Conservation (phyloP, 2,329 filamentous ascomycete species). For the Aspergillus awamori region DNA sequence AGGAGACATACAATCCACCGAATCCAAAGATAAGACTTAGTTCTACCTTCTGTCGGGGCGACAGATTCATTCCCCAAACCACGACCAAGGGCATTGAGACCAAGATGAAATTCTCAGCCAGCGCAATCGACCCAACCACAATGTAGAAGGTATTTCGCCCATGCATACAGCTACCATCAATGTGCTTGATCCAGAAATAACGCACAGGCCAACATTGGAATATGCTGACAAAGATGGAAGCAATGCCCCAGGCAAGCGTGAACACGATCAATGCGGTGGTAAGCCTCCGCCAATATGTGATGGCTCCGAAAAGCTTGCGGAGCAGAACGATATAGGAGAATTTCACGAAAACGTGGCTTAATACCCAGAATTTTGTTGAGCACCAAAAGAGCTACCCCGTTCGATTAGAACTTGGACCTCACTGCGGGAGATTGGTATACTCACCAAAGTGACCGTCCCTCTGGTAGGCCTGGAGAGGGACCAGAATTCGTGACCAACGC, state of each 20-base stretch:
- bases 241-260: slow-evolving; percentile 12
- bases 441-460: slow-evolving; percentile 4
- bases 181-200: slow-evolving; percentile 4
- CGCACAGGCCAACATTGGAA: slow-evolving; percentile 12
- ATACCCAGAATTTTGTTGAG: slow-evolving; percentile 11
- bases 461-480: not conserved
- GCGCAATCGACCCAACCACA: not conserved
- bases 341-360: slow-evolving; percentile 10
- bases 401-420: not conserved
- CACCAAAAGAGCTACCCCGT: slow-evolving; percentile 8
- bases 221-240: slow-evolving; percentile 2
- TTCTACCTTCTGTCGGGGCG: not conserved
- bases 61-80: slow-evolving; percentile 11
- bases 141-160: slow-evolving; percentile 5
- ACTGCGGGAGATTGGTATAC: not conserved
- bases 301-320: not conserved
- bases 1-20: slow-evolving; percentile 8
- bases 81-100: slow-evolving; percentile 8
- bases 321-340: slow-evolving; percentile 13
- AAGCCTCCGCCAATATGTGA: not conserved
- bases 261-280: slow-evolving; percentile 6
- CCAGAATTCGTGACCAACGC: slow-evolving; percentile 7
- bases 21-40: slow-evolving; percentile 8
- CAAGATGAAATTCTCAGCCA: slow-evolving; percentile 9
- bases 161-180: slow-evolving; percentile 4